phyloP scores from a whole-genome alignment of 176 grass and related monocot genomes.

The Aegilops sharonensis region DNA sequence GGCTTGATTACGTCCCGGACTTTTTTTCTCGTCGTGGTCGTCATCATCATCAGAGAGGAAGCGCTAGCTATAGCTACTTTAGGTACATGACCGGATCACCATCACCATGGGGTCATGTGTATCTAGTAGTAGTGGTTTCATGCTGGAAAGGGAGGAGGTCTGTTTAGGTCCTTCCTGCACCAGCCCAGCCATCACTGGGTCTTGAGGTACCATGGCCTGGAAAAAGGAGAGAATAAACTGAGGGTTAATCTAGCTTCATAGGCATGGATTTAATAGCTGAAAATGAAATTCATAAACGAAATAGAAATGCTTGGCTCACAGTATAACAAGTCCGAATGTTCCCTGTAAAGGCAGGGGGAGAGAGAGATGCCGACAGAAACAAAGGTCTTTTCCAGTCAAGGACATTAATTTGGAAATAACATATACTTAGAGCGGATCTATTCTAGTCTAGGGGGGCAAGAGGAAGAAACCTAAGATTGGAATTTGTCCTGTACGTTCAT shows the following conservation, averaged over 20 bases:
- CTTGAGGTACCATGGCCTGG: neutral
- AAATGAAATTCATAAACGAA: neutral
- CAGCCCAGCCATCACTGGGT: slow-evolving; percentile 19
- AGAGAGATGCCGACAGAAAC: neutral
- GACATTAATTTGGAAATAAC: neutral
- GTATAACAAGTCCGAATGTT: neutral
- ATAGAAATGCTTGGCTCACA: no score
- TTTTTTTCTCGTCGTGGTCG: neutral
- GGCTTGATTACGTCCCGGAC: slow-evolving; percentile 29
- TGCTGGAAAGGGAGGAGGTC: neutral
- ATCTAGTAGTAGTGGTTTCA: slow-evolving; percentile 24
- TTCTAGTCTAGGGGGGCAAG: neutral
- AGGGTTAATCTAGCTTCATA: neutral
- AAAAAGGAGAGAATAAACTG: neutral
- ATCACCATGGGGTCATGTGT: slow-evolving; percentile 4
- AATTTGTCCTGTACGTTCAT: slow-evolving; percentile 10
- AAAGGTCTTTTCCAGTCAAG: neutral
- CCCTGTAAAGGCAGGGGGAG: neutral
- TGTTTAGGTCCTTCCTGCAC: neutral
- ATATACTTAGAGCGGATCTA: neutral
- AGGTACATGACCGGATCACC: neutral
- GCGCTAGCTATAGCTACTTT: neutral
- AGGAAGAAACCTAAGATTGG: slow-evolving; percentile 16
- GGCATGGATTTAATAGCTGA: neutral
- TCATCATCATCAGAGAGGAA: neutral